Percentiles rank a stretch among this genome's conserved stretches.
Conservation (phyloP, 164 flowering plant species). For the Chloranthus sessilifolius region DNA sequence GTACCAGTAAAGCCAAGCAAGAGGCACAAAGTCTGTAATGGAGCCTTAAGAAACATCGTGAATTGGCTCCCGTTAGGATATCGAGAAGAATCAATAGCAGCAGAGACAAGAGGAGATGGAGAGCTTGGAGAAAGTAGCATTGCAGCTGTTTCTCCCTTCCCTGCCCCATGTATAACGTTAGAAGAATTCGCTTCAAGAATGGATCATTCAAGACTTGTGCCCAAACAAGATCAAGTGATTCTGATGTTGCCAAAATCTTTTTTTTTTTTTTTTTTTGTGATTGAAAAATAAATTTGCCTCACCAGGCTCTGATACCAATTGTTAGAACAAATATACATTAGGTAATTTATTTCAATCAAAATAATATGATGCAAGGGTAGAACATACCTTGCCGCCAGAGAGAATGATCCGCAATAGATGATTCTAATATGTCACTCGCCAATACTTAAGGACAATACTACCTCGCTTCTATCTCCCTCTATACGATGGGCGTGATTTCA, state of each 20-base stretch:
- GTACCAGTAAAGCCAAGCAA: constrained; percentile 67
- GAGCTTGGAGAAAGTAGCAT: constrained; percentile 73
- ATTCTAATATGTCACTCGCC: too few species aligned
- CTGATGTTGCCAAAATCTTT: constrained; percentile 53
- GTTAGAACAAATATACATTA: too few species aligned
- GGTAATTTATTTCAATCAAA: too few species aligned
- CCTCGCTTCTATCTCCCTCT: too few species aligned
- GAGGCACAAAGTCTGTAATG: constrained; percentile 80
- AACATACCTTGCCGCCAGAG: too few species aligned
- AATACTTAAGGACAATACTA: too few species aligned
- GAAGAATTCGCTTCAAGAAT: constrained; percentile 73
- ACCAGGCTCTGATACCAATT: too few species aligned
- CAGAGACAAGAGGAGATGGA: constrained; percentile 31
- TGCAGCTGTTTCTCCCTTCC: constrained; percentile 78
- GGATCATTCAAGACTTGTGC: constrained; percentile 75
- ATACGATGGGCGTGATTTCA: too few species aligned
- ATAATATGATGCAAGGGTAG: too few species aligned
- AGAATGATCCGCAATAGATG: too few species aligned
- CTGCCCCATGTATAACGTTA: constrained; percentile 67
- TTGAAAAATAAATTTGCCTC: too few species aligned
- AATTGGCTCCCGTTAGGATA: constrained; percentile 66
- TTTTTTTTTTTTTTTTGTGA: too few species aligned
- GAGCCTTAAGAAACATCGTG: constrained; percentile 82
- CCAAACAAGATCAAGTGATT: constrained; percentile 76
- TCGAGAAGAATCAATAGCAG: constrained; percentile 39